These are phyloP conservation scores for Daldinia grandis DNA, from an alignment of 495 filamentous ascomycete species.

Conservation along the genomic window DNA sequence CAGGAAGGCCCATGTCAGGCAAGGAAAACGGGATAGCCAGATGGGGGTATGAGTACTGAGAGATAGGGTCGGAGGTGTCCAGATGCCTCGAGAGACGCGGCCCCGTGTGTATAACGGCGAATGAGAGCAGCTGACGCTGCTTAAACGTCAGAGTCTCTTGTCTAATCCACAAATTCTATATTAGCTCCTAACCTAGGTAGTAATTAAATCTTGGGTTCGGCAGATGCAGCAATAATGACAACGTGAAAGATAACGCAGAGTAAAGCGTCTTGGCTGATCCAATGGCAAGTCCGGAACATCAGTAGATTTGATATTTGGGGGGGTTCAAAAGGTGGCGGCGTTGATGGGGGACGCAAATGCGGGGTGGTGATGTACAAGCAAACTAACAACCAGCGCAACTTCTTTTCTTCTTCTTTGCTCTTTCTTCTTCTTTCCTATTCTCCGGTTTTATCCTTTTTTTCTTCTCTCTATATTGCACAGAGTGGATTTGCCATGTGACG, in stretches of 20 bases:
- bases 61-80: slow-evolving; percentile 21
- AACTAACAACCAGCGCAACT: slow-evolving; percentile 12
- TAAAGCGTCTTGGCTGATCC: slow-evolving; percentile 22
- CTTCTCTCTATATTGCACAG: slow-evolving; percentile 5
- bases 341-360: slow-evolving; percentile 30
- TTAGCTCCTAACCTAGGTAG: slow-evolving; percentile 29
- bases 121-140: slow-evolving; percentile 41
- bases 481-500: slow-evolving; percentile 36
- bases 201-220: slow-evolving; percentile 25
- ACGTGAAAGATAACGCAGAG: slow-evolving; percentile 34
- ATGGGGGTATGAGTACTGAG: slow-evolving; percentile 21
- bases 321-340: slow-evolving; percentile 24
- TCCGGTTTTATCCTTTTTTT: not conserved
- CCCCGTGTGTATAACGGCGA: slow-evolving; percentile 20
- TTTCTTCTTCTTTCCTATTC: slow-evolving; percentile 3
- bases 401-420: not conserved
- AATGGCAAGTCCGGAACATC: slow-evolving; percentile 26
- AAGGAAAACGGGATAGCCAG: slow-evolving; percentile 47
- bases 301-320: slow-evolving; percentile 17
- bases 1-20: slow-evolving; percentile 67
- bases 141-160: slow-evolving; percentile 38
- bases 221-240: slow-evolving; percentile 29
- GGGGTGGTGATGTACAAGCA: slow-evolving; percentile 36
- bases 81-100: slow-evolving; percentile 30
- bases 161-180: slow-evolving; percentile 26